phyloP scores from a whole-genome alignment of 225 moss, liverwort and hornwort genomes.

The Pleurozium schreberi region DNA sequence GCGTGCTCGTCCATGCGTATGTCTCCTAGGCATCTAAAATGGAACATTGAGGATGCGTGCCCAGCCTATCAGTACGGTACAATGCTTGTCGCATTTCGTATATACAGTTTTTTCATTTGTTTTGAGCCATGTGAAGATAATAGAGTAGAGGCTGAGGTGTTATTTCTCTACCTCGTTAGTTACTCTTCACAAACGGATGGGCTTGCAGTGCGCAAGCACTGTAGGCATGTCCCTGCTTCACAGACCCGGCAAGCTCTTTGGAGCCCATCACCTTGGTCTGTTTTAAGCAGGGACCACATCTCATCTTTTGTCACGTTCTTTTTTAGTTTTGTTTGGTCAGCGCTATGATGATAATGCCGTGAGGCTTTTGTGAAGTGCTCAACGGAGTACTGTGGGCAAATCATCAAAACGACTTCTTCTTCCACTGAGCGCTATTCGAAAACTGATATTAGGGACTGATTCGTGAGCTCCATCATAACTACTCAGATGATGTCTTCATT shows the following conservation, averaged over 20 bases:
- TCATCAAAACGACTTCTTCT: conserved; percentile 2
- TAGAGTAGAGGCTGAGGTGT: conserved; percentile 14
- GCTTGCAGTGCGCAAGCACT: background rate
- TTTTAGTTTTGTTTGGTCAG: background rate
- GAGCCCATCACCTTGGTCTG: background rate
- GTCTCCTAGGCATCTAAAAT: background rate
- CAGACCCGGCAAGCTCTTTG: background rate
- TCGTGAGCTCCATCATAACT: background rate
- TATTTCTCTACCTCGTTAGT: conserved; percentile 9
- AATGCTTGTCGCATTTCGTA: background rate
- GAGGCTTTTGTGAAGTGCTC: conserved; percentile 2
- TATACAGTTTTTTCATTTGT: background rate
- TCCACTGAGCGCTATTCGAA: background rate
- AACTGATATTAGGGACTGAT: no score
- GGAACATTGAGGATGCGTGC: background rate
- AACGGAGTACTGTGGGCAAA: background rate
- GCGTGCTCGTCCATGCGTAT: background rate
- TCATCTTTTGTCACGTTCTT: background rate
- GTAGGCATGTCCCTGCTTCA: background rate
- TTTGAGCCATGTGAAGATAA: background rate
- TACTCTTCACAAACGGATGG: conserved; percentile 12
- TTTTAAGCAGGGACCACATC: background rate
- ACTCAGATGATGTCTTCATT: background rate
- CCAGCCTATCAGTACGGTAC: background rate
- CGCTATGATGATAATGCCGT: background rate